Evolutionary conservation across 2,329 filamentous ascomycete genomes (phyloP).

Genomic region (Trichoderma atroviride): DNA sequence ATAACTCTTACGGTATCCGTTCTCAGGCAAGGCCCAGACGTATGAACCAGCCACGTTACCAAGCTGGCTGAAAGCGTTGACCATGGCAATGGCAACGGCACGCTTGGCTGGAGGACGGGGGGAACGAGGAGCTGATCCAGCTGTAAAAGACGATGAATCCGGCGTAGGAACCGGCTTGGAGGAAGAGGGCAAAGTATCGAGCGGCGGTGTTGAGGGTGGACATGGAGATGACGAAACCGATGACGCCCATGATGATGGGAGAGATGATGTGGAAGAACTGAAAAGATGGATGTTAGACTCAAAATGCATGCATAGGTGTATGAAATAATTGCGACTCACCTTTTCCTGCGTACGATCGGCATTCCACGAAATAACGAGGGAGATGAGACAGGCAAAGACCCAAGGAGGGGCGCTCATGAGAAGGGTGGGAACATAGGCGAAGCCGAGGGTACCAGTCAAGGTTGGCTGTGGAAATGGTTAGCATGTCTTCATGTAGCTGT

Average conservation of each 20-base stretch:
- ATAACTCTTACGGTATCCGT: slow-evolving; percentile 66
- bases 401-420: slow-evolving; percentile 62
- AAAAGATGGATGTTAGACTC: neutral
- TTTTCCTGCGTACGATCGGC: slow-evolving; percentile 59
- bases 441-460: slow-evolving; percentile 57
- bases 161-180: slow-evolving; percentile 60
- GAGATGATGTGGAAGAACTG: slow-evolving; percentile 60
- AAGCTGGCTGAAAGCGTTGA: slow-evolving; percentile 61
- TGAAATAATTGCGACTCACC: slow-evolving; percentile 35
- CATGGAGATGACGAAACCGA: slow-evolving; percentile 64
- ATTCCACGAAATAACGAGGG: slow-evolving; percentile 57
- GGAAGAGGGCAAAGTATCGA: slow-evolving; percentile 62
- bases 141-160: slow-evolving; percentile 62
- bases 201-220: slow-evolving; percentile 57
- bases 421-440: slow-evolving; percentile 54
- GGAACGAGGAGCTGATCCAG: slow-evolving; percentile 61
- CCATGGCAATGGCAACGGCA: slow-evolving; percentile 61
- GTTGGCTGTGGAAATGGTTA: slow-evolving; percentile 43
- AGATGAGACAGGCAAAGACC: slow-evolving; percentile 61
- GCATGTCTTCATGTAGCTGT: neutral
- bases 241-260: slow-evolving; percentile 55
- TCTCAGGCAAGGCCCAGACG: slow-evolving; percentile 61
- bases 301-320: neutral
- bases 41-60: slow-evolving; percentile 64
- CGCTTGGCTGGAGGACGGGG: slow-evolving; percentile 63